phyloP scores from a whole-genome alignment of 495 filamentous ascomycete genomes.

The Aspergillus egyptiacus region DNA sequence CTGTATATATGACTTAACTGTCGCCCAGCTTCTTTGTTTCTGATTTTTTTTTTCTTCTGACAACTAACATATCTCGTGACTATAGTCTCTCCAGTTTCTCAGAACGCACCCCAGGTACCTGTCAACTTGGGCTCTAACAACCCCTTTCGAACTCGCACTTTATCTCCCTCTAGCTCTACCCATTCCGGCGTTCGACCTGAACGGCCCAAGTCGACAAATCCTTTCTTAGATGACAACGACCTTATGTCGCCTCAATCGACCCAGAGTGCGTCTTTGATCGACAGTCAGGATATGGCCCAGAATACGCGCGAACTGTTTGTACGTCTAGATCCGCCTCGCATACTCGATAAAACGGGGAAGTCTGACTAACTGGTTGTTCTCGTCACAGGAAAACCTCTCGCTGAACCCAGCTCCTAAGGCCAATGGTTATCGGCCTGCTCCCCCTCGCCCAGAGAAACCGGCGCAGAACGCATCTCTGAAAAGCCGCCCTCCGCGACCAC shows the following conservation, averaged over 20 bases:
- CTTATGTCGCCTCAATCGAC: constrained; percentile 44
- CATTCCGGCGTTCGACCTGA: constrained; percentile 42
- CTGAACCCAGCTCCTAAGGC: constrained; percentile 32
- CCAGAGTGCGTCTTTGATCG: constrained; percentile 42
- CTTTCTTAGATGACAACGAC: constrained; percentile 76
- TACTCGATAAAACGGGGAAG: background rate
- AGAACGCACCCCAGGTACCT: constrained; percentile 43
- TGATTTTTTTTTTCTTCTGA: background rate
- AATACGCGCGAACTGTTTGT: constrained; percentile 87
- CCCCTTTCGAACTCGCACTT: constrained; percentile 89
- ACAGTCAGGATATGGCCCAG: constrained; percentile 48
- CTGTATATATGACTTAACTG: constrained; percentile 12
- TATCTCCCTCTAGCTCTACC: constrained; percentile 59
- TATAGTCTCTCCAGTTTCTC: constrained; percentile 16
- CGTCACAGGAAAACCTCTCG: constrained; percentile 38
- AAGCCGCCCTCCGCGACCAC: constrained; percentile 24
- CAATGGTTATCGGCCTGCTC: constrained; percentile 38
- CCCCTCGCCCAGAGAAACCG: constrained; percentile 30
- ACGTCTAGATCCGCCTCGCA: constrained; percentile 36
- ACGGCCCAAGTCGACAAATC: constrained; percentile 79
- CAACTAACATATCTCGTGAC: constrained; percentile 13
- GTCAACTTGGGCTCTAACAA: constrained; percentile 87
- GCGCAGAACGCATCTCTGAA: constrained; percentile 22
- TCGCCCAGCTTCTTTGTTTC: background rate
- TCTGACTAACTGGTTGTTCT: constrained; percentile 2